Evolutionary conservation across 306 rosid genomes (phyloP).

Genomic region (Cotoneaster glaucophyllus): DNA sequence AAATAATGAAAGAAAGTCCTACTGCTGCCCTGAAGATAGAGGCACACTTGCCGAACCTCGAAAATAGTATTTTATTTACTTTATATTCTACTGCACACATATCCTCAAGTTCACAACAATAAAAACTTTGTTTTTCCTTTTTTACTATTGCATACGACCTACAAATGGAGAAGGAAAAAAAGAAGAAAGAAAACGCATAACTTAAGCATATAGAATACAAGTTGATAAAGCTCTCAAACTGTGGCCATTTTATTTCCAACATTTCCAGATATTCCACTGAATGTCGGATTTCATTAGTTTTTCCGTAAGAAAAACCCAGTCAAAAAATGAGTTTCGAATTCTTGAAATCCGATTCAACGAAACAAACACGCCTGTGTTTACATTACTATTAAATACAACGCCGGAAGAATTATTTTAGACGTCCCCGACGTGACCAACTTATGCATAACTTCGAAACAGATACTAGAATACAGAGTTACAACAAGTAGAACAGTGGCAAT

Average conservation of each 20-base stretch:
- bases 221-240: no score
- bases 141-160: no score
- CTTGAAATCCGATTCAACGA: not conserved
- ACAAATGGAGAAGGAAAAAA: no score
- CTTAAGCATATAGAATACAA: not conserved
- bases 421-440: not conserved
- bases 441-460: conserved; percentile 11
- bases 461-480: conserved; percentile 11
- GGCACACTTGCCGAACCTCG: no score
- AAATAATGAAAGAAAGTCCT: no score
- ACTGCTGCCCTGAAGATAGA: no score
- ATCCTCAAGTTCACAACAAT: no score
- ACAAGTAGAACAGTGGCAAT: conserved; percentile 15
- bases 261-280: not conserved
- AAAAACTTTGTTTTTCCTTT: no score
- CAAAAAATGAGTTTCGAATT: not conserved
- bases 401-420: not conserved
- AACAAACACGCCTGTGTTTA: not conserved
- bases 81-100: no score
- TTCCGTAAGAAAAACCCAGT: no score
- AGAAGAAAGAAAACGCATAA: not conserved
- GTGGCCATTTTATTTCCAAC: not conserved
- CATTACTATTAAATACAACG: not conserved
- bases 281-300: not conserved
- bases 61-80: no score